phyloP scores from a whole-genome alignment of 2,329 filamentous ascomycete species.

The Zymoseptoria brevis region DNA sequence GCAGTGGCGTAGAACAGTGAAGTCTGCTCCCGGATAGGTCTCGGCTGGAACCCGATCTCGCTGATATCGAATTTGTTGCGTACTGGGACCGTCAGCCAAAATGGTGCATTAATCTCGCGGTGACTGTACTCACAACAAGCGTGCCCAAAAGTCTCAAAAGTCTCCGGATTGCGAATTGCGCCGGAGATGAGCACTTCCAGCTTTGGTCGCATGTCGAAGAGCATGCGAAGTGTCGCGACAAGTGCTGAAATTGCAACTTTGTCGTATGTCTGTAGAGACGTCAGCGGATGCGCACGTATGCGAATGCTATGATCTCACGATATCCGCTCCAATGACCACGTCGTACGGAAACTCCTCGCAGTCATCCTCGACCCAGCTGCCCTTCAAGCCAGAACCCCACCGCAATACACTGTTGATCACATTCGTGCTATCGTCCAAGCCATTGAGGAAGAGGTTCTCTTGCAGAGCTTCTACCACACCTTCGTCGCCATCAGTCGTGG shows the following conservation, averaged over 20 bases:
- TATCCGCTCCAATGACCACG: constrained; percentile 65
- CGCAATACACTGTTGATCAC: constrained; percentile 50
- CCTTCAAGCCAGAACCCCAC: constrained; percentile 56
- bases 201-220: constrained; percentile 50
- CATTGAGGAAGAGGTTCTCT: constrained; percentile 62
- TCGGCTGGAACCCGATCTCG: constrained; percentile 26
- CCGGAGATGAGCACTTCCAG: constrained; percentile 59
- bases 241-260: constrained; percentile 54
- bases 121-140: constrained; percentile 43
- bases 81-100: constrained; percentile 11
- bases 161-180: constrained; percentile 62
- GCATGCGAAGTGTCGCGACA: constrained; percentile 54
- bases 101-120: too few species aligned
- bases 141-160: constrained; percentile 56
- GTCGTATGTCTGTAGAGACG: constrained; percentile 59
- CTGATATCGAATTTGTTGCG: constrained; percentile 25
- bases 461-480: constrained; percentile 61
- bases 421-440: constrained; percentile 43
- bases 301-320: constrained; percentile 38
- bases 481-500: constrained; percentile 67
- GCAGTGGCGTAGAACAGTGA: constrained; percentile 30
- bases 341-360: constrained; percentile 44
- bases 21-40: constrained; percentile 26
- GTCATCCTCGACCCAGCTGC: constrained; percentile 50
- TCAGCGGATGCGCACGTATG: constrained; percentile 4